These are phyloP conservation scores for Tricholoma saponaceum DNA, from an alignment of 768 basidiomycete species.

Conservation along the genomic window DNA sequence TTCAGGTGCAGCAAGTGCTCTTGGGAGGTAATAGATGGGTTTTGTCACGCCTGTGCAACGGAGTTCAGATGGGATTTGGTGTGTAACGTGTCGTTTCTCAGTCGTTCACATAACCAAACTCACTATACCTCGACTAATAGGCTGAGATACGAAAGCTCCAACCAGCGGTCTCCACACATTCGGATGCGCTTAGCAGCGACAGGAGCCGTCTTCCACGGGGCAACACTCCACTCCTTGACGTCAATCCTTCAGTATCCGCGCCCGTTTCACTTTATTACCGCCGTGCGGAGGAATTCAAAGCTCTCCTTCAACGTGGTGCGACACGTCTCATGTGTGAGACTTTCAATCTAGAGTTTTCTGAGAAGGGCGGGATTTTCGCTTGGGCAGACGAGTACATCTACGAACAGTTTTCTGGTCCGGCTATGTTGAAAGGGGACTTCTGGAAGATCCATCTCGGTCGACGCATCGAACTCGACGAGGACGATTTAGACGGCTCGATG, in stretches of 20 bases:
- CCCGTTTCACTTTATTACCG: conserved; percentile 3
- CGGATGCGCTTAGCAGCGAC: not conserved
- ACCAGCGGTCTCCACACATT: not conserved
- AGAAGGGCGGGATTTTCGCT: conserved; percentile 29
- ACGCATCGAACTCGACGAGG: conserved; percentile 27
- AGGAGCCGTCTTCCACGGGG: conserved; percentile 19
- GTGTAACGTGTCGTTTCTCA: not conserved
- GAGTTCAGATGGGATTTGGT: not conserved
- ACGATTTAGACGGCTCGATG: conserved; percentile 30
- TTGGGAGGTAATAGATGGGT: not conserved
- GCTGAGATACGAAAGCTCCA: not conserved
- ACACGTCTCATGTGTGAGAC: conserved; percentile 34
- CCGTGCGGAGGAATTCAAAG: conserved; percentile 21
- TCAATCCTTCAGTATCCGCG: conserved; percentile 4
- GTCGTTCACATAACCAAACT: not conserved
- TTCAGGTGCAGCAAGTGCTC: not conserved
- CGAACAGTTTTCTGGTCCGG: conserved; percentile 28
- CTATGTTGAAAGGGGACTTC: conserved; percentile 27
- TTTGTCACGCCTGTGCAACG: not conserved
- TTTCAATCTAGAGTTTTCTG: conserved; percentile 27
- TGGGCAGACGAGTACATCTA: conserved; percentile 28
- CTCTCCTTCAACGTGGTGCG: conserved; percentile 28
- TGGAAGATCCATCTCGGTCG: conserved; percentile 40
- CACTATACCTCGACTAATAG: not conserved
- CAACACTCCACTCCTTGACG: conserved; percentile 25